A percentile compares a stretch with the other conserved stretches of the same genome.
Evolutionary conservation across 1,284 basidiomycete genomes (phyloP).

Genomic region (Ceratobasidium sp.): DNA sequence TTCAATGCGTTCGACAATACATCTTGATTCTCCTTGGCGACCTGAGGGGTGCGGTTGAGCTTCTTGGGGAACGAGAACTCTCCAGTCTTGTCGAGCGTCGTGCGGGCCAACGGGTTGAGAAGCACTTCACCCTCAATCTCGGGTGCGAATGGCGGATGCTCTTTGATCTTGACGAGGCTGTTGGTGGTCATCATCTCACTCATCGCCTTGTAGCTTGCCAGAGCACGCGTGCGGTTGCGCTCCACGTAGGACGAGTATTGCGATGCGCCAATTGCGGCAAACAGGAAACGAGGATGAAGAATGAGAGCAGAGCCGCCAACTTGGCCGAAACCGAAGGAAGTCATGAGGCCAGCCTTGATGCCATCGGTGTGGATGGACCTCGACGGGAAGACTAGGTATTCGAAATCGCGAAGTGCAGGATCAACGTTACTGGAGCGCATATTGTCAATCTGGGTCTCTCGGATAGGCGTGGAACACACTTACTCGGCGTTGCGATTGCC

Average conservation of each 20-base stretch:
- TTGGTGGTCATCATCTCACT: conserved; percentile 94
- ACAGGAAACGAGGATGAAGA: conserved; percentile 90
- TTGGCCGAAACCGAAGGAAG: conserved; percentile 99
- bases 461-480: conserved; percentile 47
- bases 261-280: conserved; percentile 78
- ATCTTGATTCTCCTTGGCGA: conserved; percentile 72
- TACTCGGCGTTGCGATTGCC: conserved; percentile 96
- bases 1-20: conserved; percentile 64
- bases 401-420: conserved; percentile 87
- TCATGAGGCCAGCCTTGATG: conserved; percentile 90
- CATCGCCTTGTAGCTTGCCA: conserved; percentile 89
- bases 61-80: conserved; percentile 80
- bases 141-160: conserved; percentile 85
- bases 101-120: conserved; percentile 91
- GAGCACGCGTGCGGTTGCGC: conserved; percentile 72
- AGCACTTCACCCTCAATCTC: conserved; percentile 90
- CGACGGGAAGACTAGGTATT: conserved; percentile 95
- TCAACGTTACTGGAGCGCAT: conserved; percentile 78
- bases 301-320: conserved; percentile 92
- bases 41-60: conserved; percentile 59
- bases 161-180: conserved; percentile 94
- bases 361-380: conserved; percentile 93
- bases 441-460: not conserved
- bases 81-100: conserved; percentile 84
- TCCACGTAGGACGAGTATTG: conserved; percentile 77